These are phyloP conservation scores for Apiospora hydei DNA, from an alignment of 2,329 filamentous ascomycete genomes.

Conservation along the genomic window DNA sequence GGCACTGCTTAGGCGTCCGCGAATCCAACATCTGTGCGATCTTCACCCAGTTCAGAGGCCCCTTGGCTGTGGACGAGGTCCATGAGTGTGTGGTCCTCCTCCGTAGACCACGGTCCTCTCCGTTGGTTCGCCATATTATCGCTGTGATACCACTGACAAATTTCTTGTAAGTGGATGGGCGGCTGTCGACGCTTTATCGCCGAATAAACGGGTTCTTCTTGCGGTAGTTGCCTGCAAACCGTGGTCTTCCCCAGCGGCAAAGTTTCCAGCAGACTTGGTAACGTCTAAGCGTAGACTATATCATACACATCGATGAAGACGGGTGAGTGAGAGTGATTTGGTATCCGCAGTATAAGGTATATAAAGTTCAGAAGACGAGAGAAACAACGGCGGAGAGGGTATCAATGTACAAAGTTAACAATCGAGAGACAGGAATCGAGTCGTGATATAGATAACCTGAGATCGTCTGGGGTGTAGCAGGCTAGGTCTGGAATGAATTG, in stretches of 20 bases:
- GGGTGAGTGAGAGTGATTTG: background rate
- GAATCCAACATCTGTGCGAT: conserved; percentile 79
- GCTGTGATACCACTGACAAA: background rate
- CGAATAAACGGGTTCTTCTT: background rate
- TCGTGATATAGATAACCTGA: conserved; percentile 14
- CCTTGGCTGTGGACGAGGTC: conserved; percentile 75
- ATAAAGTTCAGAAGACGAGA: conserved; percentile 15
- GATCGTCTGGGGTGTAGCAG: conserved; percentile 22
- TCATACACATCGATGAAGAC: background rate
- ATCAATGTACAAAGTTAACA: conserved; percentile 18
- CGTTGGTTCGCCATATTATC: conserved; percentile 34
- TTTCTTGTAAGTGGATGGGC: background rate
- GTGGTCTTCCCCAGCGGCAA: background rate
- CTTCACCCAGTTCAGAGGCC: conserved; percentile 87
- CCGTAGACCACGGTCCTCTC: conserved; percentile 83
- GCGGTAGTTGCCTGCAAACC: background rate
- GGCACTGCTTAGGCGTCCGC: conserved; percentile 91
- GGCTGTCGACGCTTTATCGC: background rate
- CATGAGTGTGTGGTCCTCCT: conserved; percentile 76
- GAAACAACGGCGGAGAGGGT: conserved; percentile 15
- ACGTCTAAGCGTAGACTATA: conserved; percentile 9
- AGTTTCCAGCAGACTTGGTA: conserved; percentile 1
- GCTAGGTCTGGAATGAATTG: conserved; percentile 19
- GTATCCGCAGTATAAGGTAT: conserved; percentile 21
- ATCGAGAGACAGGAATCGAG: conserved; percentile 17